These are phyloP conservation scores for Vitis vinifera DNA, from an alignment of 164 flowering plant species.

Conservation along the genomic window ASM3070453v1 NC_081822.1:3398501-3399000, in stretches of 20 bases:
- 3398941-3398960: background rate
- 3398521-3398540: constrained; percentile 10
- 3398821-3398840: constrained; percentile 4
- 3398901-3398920: constrained; percentile 11
- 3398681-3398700: background rate
- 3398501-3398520: background rate
- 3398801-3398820: background rate
- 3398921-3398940: constrained; percentile 3
- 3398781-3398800: background rate
- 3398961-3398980: background rate
- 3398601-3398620: background rate
- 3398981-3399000: constrained; percentile 4
- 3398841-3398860: constrained; percentile 1
- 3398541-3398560: constrained; percentile 6
- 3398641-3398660: background rate
- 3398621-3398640: constrained; percentile 4
- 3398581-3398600: constrained; percentile 2
- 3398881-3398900: background rate
- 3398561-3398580: constrained; percentile 7
- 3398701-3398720: background rate
- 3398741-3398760: background rate
- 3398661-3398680: background rate
- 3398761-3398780: background rate
- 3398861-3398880: constrained; percentile 14
- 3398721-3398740: too few relatives aligned